Conservation (phyloP, 768 basidiomycete genomes). For the Hericium erinaceus region DNA sequence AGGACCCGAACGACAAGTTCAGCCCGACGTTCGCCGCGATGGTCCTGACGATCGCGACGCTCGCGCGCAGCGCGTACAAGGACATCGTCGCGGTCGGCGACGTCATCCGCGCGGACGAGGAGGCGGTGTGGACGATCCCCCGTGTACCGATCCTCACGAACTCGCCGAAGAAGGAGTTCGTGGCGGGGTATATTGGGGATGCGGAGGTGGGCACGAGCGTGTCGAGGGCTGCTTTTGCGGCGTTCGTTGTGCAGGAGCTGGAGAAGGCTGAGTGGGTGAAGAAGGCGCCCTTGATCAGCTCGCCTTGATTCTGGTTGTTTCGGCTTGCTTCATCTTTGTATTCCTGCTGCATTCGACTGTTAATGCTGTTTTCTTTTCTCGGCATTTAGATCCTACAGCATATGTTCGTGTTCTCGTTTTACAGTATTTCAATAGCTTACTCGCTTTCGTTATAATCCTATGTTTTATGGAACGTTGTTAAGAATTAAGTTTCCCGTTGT, state of each 20-base stretch:
- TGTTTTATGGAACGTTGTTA: no score
- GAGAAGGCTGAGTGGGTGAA: constrained; percentile 50
- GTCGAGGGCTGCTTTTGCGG: constrained; percentile 49
- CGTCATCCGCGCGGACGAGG: constrained; percentile 38
- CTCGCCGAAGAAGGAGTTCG: constrained; percentile 32
- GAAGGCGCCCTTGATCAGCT: constrained; percentile 30
- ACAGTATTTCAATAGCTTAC: no score
- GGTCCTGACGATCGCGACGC: constrained; percentile 26
- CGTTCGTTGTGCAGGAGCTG: constrained; percentile 51
- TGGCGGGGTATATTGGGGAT: constrained; percentile 65
- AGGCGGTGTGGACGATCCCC: constrained; percentile 61
- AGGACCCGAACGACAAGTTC: constrained; percentile 50
- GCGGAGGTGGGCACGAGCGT: constrained; percentile 40
- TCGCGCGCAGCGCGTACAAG: constrained; percentile 51
- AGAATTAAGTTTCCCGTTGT: no score
- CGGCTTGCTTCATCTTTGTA: neutral
- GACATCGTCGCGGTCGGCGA: constrained; percentile 61
- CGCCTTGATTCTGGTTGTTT: constrained; percentile 14
- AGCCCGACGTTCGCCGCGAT: constrained; percentile 36
- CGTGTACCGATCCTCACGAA: constrained; percentile 58
- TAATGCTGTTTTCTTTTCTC: no score
- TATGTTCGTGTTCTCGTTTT: no score
- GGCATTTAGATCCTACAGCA: no score
- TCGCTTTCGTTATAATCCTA: no score
- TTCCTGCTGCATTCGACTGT: neutral